Evolutionary conservation across 225 moss, liverwort and hornwort genomes (phyloP).

Genomic region (Bryum argenteum): DNA sequence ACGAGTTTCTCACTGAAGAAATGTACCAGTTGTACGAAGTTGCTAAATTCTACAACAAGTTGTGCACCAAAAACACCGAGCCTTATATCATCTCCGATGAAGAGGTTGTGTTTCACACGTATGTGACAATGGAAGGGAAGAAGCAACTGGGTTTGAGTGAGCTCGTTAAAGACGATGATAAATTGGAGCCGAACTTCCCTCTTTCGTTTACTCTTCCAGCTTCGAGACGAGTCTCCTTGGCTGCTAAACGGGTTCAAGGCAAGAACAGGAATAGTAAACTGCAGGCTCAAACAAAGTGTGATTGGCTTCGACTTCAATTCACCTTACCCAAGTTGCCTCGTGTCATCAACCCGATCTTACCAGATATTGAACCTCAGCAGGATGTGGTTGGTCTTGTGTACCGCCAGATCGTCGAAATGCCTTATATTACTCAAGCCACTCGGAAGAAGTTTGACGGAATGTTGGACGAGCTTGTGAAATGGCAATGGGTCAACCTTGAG

Average conservation of each 20-base stretch:
- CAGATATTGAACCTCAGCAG: slow-evolving; percentile 44
- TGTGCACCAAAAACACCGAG: slow-evolving; percentile 58
- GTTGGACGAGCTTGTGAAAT: slow-evolving; percentile 55
- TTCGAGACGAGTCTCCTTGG: slow-evolving; percentile 57
- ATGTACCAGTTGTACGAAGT: slow-evolving; percentile 54
- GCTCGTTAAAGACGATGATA: slow-evolving; percentile 43
- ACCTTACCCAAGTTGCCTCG: slow-evolving; percentile 76
- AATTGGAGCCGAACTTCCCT: slow-evolving; percentile 24
- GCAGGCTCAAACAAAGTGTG: slow-evolving; percentile 64
- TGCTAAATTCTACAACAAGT: slow-evolving; percentile 56
- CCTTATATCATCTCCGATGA: slow-evolving; percentile 51
- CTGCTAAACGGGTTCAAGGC: slow-evolving; percentile 54
- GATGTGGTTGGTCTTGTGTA: slow-evolving; percentile 43
- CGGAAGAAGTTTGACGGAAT: slow-evolving; percentile 60
- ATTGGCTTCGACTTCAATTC: slow-evolving; percentile 73
- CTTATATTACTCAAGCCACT: slow-evolving; percentile 40
- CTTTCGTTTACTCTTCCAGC: slow-evolving; percentile 33
- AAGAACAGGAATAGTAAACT: slow-evolving; percentile 49
- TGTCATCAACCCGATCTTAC: slow-evolving; percentile 50
- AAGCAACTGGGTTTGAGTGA: slow-evolving; percentile 39
- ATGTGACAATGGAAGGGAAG: slow-evolving; percentile 61
- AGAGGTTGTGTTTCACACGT: slow-evolving; percentile 71
- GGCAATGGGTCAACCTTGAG: slow-evolving; percentile 75
- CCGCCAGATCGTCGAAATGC: slow-evolving; percentile 79
- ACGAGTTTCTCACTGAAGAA: slow-evolving; percentile 69